Percentiles rank a stretch among this genome's conserved stretches.
Conservation (phyloP, 2,329 filamentous ascomycete species). For the Phyllosticta citrichinensis region DNA sequence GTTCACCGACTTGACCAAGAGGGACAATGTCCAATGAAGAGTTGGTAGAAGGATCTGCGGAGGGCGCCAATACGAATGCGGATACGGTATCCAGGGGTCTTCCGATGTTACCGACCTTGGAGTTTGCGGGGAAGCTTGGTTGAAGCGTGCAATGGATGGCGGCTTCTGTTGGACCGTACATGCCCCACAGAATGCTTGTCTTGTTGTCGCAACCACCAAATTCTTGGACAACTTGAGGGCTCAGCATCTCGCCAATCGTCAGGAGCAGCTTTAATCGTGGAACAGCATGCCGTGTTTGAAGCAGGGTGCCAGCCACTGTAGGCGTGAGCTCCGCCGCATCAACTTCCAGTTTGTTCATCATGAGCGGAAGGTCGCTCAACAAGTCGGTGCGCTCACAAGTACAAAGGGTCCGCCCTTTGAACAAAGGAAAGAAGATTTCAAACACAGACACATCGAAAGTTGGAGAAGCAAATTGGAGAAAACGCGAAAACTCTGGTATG, state of each 20-base stretch:
- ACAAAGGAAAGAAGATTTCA: slow-evolving; percentile 84
- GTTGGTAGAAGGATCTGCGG: slow-evolving; percentile 11
- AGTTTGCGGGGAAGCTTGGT: slow-evolving; percentile 46
- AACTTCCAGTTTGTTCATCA: slow-evolving; percentile 55
- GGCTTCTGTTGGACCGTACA: slow-evolving; percentile 92
- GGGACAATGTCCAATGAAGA: slow-evolving; percentile 46
- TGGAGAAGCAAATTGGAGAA: slow-evolving; percentile 84
- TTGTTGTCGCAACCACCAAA: slow-evolving; percentile 53
- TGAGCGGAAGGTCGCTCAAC: slow-evolving; percentile 62
- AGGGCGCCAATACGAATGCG: slow-evolving; percentile 55
- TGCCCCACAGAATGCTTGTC: slow-evolving; percentile 68
- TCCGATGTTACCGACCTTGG: slow-evolving; percentile 61
- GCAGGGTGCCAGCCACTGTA: slow-evolving; percentile 69
- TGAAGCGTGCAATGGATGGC: slow-evolving; percentile 83
- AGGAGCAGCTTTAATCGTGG: slow-evolving; percentile 62
- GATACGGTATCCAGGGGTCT: slow-evolving; percentile 72
- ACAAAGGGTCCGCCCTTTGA: slow-evolving; percentile 62
- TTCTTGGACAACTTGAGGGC: slow-evolving; percentile 61
- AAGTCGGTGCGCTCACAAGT: slow-evolving; percentile 59
- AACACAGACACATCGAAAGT: slow-evolving; percentile 95
- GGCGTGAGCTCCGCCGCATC: slow-evolving; percentile 87
- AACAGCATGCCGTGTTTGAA: slow-evolving; percentile 56
- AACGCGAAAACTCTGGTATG: slow-evolving; percentile 66
- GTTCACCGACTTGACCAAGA: slow-evolving; percentile 61
- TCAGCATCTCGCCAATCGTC: slow-evolving; percentile 92